phyloP scores from a whole-genome alignment of 2,329 filamentous ascomycete species.

The Fusarium napiforme region DNA sequence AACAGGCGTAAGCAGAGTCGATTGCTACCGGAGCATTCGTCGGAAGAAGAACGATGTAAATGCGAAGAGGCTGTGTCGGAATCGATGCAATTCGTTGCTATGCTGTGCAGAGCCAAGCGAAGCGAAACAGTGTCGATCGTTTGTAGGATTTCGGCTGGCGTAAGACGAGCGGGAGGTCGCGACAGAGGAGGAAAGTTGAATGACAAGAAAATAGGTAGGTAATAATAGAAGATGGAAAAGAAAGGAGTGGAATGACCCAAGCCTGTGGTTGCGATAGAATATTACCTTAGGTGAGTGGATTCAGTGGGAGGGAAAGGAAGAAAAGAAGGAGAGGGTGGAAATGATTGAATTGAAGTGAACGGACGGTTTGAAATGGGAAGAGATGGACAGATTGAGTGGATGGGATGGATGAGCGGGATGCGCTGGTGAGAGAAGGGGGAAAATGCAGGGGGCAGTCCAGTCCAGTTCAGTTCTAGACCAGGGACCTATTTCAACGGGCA shows the following conservation, averaged over 20 bases:
- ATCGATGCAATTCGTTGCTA: background rate
- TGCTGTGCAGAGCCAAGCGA: conserved; percentile 15
- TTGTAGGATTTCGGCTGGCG: conserved; percentile 21
- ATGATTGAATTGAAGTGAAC: conserved; percentile 35
- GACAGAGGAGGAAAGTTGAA: conserved; percentile 21
- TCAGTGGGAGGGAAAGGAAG: conserved; percentile 32
- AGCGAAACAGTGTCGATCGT: conserved; percentile 33
- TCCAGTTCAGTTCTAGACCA: conserved; percentile 26
- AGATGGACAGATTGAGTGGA: conserved; percentile 33
- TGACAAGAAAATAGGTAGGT: conserved; percentile 37
- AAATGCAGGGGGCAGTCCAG: conserved; percentile 4
- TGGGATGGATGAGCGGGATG: conserved; percentile 27
- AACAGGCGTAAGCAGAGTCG: conserved; percentile 25
- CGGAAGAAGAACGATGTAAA: conserved; percentile 18
- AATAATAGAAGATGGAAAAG: conserved; percentile 27
- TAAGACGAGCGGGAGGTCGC: conserved; percentile 18
- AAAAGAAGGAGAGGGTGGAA: conserved; percentile 29
- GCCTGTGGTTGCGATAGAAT: conserved; percentile 30
- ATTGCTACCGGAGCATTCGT: conserved; percentile 48
- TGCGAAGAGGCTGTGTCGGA: conserved; percentile 30
- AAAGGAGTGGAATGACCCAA: conserved; percentile 42
- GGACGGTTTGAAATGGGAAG: conserved; percentile 35
- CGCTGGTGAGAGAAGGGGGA: conserved; percentile 35
- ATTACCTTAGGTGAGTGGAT: conserved; percentile 19
- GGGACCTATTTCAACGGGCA: conserved; percentile 9